Base-by-base conservation (phyloP, 2,329 filamentous ascomycete species). In the Diaporthe sp. region DNA sequence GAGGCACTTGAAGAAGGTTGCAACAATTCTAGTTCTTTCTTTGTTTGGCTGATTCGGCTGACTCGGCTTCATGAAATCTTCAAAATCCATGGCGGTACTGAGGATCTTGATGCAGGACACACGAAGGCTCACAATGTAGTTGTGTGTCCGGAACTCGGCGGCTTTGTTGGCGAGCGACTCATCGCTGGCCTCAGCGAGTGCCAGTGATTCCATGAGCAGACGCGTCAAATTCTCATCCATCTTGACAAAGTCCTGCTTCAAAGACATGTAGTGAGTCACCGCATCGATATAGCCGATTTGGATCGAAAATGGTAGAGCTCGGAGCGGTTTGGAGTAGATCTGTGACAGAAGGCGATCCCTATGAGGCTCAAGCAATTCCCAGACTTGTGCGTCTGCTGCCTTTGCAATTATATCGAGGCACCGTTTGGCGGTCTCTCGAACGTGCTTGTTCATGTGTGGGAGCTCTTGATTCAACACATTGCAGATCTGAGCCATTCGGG, bases 221-320 rank as follows among this genome's bases (percentile, higher is more conserved):
- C 97, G 91, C 79, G 97, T 98, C 37, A 98, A 89, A 78, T 96
- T 92, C 68, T 98, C 96, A 79, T 98, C 97, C 82, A 98, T 98
- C 10, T 93, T 92, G 37, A 99, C 92, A 80, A 98, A 96, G 78
- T 97, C 94, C 67, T 93, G 92, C 82, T 97, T 96, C 67, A 99
- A 88, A 74, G 93, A 93, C 86, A 99, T 91, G 82, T 97, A 97
- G 84, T 97, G 99, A 0, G 95, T 98, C 82, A 99, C 95, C 1
- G 97, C 97, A 82, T 99, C 97, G 79, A 99, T 98, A 82, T 98
- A 98, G 5, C 97, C 97, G 79, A 99, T 99, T 85, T 99, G 97
- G 3, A 95, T 96, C 7, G 95, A 90, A 82, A 99, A 99, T 0
- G 97, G 97, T 77, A 99, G 87, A 0, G 97, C 97, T 77, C 97